Evolutionary conservation across 2,329 filamentous ascomycete species (phyloP).

Genomic region (Zymoseptoria ardabiliae): DNA sequence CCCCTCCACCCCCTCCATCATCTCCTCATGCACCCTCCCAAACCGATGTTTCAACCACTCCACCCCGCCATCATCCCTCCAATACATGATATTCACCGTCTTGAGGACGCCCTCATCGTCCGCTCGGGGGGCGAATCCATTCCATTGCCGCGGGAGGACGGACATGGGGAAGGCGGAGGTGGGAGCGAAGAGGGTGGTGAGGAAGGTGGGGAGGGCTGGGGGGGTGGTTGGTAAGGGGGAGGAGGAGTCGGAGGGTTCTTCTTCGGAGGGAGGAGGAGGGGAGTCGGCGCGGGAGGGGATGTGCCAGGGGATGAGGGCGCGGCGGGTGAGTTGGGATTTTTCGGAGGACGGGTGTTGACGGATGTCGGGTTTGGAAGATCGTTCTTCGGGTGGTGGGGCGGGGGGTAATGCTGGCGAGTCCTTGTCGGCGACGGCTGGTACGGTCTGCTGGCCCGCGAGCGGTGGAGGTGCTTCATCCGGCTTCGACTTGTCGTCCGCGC

Average conservation of each 20-base stretch:
- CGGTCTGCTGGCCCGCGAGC: background rate
- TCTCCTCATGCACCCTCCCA: background rate
- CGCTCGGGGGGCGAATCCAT: background rate
- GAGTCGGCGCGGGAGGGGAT: too few species aligned
- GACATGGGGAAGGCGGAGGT: background rate
- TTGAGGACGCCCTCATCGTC: background rate
- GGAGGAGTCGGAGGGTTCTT: background rate
- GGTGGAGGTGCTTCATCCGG: background rate
- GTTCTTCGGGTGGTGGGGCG: background rate
- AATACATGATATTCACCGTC: background rate
- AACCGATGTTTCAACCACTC: background rate
- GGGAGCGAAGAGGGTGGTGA: background rate
- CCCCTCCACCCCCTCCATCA: background rate
- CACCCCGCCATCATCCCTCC: background rate
- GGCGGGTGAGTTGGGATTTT: too few species aligned
- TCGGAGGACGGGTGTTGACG: background rate
- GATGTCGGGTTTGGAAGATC: background rate
- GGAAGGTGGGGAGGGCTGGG: background rate
- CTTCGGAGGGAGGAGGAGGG: background rate
- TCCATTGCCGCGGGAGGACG: background rate
- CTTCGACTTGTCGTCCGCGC: background rate
- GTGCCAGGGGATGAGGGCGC: too few species aligned
- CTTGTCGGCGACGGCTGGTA: background rate
- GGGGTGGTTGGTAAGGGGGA: too few species aligned
- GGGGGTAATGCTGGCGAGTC: background rate